Base-by-base conservation (phyloP, 1,139 yeast genomes). In the Scheffersomyces cryptocercus region DNA sequence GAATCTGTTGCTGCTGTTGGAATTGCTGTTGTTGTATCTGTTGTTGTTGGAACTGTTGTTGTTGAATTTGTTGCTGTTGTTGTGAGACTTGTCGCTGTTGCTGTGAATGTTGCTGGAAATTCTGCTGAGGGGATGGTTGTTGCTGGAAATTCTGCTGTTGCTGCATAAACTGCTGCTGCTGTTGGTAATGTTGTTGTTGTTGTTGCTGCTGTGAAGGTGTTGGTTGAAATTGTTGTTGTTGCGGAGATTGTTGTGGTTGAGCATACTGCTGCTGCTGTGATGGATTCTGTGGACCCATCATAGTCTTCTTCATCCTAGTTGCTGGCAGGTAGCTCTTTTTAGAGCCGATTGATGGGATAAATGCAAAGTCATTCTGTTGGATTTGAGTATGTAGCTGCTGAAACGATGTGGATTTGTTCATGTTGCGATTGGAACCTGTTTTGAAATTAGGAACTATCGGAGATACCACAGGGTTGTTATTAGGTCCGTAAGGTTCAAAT, bases 401-500 rank as follows among this genome's bases (percentile, higher is more conserved):
- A 40, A 67, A 69, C 3, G 75, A 66, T 39, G 45, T 62, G 2
- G 75, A 68, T 48, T 73, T 73, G 49, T 67, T 71, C 46, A 67
- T 58, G 44, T 68, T 65, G 48, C 77, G 54, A 48, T 67, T 68
- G 6, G 70, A 56, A 3, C 77, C 77, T 12, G 66, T 65, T 44
- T 70, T 73, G 31, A 73, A 38, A 1, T 68, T 59, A 2, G 73
- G 73, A n/a, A 66, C 59, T 50, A 56, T 65, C n/a, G 65, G 57
- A 11, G 65, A 50, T 8, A 60, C 42, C 26, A 62, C 46, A 29
- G 53, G 50, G 15, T 57, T 43, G 13, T 49, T 47, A 44, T 59
- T 36, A 49, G 84, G 67, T 39, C 79, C 79, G 60, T 84, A 89
- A 5, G 75, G 75, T 49, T 74, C 79, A 45, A 74, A 71, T 40